Evolutionary conservation across 1,284 basidiomycete genomes (phyloP).

Genomic region (Peniophora sp.): DNA sequence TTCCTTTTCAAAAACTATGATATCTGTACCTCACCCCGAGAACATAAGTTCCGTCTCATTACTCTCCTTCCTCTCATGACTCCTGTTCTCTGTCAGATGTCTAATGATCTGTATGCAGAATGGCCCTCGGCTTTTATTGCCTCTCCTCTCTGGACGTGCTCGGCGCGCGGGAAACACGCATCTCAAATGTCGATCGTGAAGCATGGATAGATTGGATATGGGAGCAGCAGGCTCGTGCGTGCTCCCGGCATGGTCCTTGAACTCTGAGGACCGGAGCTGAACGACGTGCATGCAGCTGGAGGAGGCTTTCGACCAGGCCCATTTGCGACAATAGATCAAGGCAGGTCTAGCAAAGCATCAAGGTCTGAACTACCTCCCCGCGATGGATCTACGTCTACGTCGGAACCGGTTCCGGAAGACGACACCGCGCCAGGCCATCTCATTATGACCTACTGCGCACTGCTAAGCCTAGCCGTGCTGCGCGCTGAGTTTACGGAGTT

Average conservation of each 20-base stretch:
- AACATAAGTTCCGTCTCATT: too few relatives aligned
- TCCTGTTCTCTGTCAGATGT: too few relatives aligned
- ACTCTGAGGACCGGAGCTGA: not conserved
- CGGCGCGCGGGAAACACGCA: conserved; percentile 41
- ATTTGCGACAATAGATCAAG: conserved; percentile 40
- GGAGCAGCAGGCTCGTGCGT: conserved; percentile 66
- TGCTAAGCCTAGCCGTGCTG: conserved; percentile 75
- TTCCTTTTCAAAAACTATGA: not conserved
- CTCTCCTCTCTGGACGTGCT: conserved; percentile 74
- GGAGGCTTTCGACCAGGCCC: conserved; percentile 76
- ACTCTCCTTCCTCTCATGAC: too few relatives aligned
- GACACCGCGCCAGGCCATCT: conserved; percentile 60
- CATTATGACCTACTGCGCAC: conserved; percentile 89
- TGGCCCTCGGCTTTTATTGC: conserved; percentile 82
- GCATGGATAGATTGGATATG: conserved; percentile 83
- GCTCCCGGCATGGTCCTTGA: not conserved
- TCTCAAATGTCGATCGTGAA: conserved; percentile 42
- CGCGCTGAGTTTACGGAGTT: conserved; percentile 71
- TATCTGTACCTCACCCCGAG: too few relatives aligned
- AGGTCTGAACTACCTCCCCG: conserved; percentile 11
- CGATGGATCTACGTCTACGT: conserved; percentile 4
- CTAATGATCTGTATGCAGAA: conserved; percentile 30
- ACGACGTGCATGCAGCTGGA: conserved; percentile 41
- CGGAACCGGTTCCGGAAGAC: not conserved
- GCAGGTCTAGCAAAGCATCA: too few relatives aligned